Evolutionary conservation across 495 filamentous ascomycete genomes (phyloP), one percentile per base, ranked within the genome.

Genomic region (Neurospora sp.): DNA sequence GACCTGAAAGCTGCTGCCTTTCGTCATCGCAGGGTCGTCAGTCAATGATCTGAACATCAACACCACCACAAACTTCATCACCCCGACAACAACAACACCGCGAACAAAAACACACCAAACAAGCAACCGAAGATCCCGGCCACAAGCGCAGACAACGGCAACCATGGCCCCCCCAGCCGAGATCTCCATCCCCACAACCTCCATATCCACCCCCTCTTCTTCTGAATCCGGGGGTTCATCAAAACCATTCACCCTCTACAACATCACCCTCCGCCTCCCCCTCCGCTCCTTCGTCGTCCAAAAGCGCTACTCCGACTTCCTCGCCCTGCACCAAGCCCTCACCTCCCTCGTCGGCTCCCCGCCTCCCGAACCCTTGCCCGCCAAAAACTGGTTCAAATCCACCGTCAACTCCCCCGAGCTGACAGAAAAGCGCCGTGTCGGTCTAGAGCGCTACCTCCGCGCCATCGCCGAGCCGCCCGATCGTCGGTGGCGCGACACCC

Each of bases 271-370:
- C 76, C 91, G 92, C 73, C 90, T 95, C 5, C 94, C 96, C 10
- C 89, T 99, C 71, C 92, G 93, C 73, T 93, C 93, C 71, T 93
- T 93, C 80, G 92, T 91, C 78, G 86, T 97, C 74, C 89, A 91
- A 74, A 98, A 98, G 83, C 94, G 96, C 77, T 99, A 98, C 88
- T 94, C 91, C 71, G 96, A 98, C 81, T 98, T 99, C 83, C 83
- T 86, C 69, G 80, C 88, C 73, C 90, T 99, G 72, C 90, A 99
- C 85, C 77, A 80, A n/a, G 76, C 87, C 34, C 89, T 99, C 10
- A 85, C 84, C 76, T 82, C 87, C 73, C 85, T 90, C 76, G 89
- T 90, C 69, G 89, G 89, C 80, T 43, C 83, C 17, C 76, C 86
- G 42, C 84, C 85, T 37, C 91, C 94, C 36, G 81, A 82, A 11